Percentiles rank a stretch among this genome's conserved stretches.
Conservation (phyloP, 495 filamentous ascomycete species). For the Umbilicaria muhlenbergii region DNA sequence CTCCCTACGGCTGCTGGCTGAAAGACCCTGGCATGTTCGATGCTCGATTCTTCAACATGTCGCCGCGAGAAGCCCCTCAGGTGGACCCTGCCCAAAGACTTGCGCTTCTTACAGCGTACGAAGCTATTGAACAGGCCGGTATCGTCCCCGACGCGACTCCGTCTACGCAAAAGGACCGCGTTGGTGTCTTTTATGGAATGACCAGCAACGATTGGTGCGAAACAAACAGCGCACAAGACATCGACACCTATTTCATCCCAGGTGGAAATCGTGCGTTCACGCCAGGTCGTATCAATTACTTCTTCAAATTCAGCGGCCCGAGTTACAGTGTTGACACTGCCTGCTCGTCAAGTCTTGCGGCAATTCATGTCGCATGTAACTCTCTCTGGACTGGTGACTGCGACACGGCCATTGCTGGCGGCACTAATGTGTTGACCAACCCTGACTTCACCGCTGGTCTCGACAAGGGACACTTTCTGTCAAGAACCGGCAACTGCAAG, state of each 20-base stretch:
- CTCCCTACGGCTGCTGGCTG: constrained; percentile 48
- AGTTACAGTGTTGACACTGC: constrained; percentile 64
- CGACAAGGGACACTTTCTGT: constrained; percentile 64
- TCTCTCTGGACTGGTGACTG: constrained; percentile 63
- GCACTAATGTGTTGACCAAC: constrained; percentile 63
- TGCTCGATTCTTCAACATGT: constrained; percentile 27
- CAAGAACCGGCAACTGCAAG: constrained; percentile 60
- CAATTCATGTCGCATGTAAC: constrained; percentile 58
- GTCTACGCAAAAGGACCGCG: constrained; percentile 17
- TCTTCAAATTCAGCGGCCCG: constrained; percentile 59
- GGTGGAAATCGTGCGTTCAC: constrained; percentile 23
- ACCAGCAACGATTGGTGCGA: constrained; percentile 24
- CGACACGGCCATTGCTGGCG: constrained; percentile 71
- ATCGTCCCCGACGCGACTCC: constrained; percentile 17
- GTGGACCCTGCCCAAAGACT: constrained; percentile 23
- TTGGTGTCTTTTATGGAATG: constrained; percentile 22
- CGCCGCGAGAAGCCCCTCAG: constrained; percentile 24
- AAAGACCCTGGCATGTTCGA: constrained; percentile 25
- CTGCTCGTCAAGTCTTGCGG: constrained; percentile 54
- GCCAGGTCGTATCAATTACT: constrained; percentile 31
- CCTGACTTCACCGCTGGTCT: constrained; percentile 72
- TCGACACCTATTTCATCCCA: constrained; percentile 26
- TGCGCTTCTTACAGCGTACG: constrained; percentile 20
- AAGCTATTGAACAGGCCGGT: constrained; percentile 25
- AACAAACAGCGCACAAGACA: constrained; percentile 19